phyloP scores from a whole-genome alignment of 2,329 filamentous ascomycete genomes.

The Ophiostoma perfectum region DNA sequence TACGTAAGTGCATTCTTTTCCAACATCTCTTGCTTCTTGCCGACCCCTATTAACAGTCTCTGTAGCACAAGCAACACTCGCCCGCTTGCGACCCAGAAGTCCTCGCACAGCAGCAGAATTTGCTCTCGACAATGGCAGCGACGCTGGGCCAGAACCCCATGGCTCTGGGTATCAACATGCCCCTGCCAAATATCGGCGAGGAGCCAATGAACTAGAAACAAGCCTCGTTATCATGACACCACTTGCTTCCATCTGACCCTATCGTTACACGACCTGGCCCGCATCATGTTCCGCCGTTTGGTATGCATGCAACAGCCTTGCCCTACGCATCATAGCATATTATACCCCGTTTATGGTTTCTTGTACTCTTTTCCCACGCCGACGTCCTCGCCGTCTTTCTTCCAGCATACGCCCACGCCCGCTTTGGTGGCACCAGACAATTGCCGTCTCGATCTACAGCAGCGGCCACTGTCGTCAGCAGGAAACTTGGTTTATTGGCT shows the following conservation, averaged over 20 bases:
- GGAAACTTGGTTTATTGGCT: too few species aligned
- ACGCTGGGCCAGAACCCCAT: slow-evolving; percentile 30
- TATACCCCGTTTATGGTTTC: slow-evolving; percentile 12
- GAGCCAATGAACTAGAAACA: slow-evolving; percentile 33
- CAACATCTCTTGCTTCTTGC: neutral
- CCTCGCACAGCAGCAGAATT: slow-evolving; percentile 39
- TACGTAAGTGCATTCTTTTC: slow-evolving; percentile 56
- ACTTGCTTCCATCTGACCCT: neutral
- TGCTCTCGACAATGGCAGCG: slow-evolving; percentile 34
- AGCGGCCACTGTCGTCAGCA: too few species aligned
- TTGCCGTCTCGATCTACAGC: neutral
- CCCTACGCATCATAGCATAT: slow-evolving; percentile 11
- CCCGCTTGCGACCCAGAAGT: slow-evolving; percentile 84
- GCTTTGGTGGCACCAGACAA: neutral
- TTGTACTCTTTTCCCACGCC: neutral
- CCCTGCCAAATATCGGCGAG: slow-evolving; percentile 43
- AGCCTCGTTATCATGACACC: too few species aligned
- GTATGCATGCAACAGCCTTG: slow-evolving; percentile 11
- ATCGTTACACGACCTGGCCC: slow-evolving; percentile 3
- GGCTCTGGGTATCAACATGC: slow-evolving; percentile 32
- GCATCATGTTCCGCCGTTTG: neutral
- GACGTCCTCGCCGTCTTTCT: neutral
- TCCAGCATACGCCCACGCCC: neutral
- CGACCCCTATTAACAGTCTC: slow-evolving; percentile 32
- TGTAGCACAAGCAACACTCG: slow-evolving; percentile 70